These are phyloP conservation scores for Rutstroemia sp. DNA, from an alignment of 2,329 filamentous ascomycete species.

Conservation along the genomic window DNA sequence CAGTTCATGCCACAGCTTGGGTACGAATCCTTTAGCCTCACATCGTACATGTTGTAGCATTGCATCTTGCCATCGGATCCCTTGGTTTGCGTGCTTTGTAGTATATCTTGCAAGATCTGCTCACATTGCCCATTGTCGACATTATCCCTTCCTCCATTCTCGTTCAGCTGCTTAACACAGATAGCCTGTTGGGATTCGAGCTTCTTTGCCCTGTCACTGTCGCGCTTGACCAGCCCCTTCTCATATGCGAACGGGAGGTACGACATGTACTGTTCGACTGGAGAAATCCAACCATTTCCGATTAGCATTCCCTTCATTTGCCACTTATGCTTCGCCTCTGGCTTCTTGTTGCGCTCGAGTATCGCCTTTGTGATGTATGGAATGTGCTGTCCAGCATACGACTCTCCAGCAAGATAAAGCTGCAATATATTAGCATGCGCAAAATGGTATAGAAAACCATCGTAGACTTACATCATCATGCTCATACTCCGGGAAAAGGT, in stretches of 20 bases:
- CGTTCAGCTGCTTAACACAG: constrained; percentile 56
- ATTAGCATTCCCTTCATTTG: constrained; percentile 80
- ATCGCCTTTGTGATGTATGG: constrained; percentile 94
- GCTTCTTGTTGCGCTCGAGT: constrained; percentile 72
- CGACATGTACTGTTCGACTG: constrained; percentile 78
- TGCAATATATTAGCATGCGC: constrained; percentile 34
- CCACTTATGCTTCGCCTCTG: constrained; percentile 50
- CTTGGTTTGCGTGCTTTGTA: constrained; percentile 54
- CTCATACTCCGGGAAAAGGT: constrained; percentile 83
- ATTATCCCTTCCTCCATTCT: constrained; percentile 48
- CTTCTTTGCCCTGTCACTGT: constrained; percentile 52
- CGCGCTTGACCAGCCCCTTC: constrained; percentile 62
- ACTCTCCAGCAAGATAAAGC: constrained; percentile 94
- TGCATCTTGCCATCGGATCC: constrained; percentile 42
- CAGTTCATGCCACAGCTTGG: constrained; percentile 95
- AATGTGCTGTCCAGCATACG: constrained; percentile 93
- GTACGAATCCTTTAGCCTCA: constrained; percentile 72
- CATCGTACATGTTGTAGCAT: constrained; percentile 96
- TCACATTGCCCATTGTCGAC: constrained; percentile 72
- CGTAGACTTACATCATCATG: constrained; percentile 73
- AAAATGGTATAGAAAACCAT: not conserved
- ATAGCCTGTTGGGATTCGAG: constrained; percentile 62
- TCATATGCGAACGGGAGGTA: constrained; percentile 80
- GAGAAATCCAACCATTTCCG: constrained; percentile 96
- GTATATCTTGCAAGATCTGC: constrained; percentile 62